Evolutionary conservation across 495 filamentous ascomycete species (phyloP).

Genomic region (Cercophora samala): DNA sequence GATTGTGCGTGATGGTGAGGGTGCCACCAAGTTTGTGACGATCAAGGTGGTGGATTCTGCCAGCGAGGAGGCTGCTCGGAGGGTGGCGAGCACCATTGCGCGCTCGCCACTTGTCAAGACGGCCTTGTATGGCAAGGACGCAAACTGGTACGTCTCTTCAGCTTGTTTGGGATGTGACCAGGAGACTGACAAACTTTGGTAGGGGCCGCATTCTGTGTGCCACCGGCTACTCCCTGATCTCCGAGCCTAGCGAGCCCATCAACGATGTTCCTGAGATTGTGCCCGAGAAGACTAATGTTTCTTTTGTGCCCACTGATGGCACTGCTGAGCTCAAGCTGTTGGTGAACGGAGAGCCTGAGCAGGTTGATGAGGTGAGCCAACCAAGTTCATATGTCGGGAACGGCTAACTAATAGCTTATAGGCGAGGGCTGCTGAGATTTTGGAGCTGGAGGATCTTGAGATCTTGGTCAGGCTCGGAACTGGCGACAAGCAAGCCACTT

Average conservation of each 20-base stretch:
- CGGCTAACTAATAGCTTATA: slow-evolving; percentile 12
- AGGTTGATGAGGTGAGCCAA: slow-evolving; percentile 68
- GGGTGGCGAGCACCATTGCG: slow-evolving; percentile 85
- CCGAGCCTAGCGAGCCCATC: slow-evolving; percentile 51
- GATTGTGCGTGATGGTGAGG: slow-evolving; percentile 93
- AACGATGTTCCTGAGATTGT: slow-evolving; percentile 61
- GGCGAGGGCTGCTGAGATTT: slow-evolving; percentile 73
- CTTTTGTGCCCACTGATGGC: slow-evolving; percentile 84
- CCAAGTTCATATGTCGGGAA: neutral
- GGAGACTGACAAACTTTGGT: slow-evolving; percentile 13
- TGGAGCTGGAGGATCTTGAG: slow-evolving; percentile 82
- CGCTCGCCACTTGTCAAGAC: slow-evolving; percentile 94
- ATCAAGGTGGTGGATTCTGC: slow-evolving; percentile 75
- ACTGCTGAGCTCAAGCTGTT: slow-evolving; percentile 76
- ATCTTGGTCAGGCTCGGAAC: slow-evolving; percentile 71
- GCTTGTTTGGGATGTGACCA: neutral
- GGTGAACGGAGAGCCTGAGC: slow-evolving; percentile 86
- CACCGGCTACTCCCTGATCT: slow-evolving; percentile 81
- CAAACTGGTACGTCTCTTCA: slow-evolving; percentile 66
- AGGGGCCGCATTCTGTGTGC: slow-evolving; percentile 90
- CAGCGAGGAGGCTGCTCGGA: slow-evolving; percentile 60
- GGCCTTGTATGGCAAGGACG: slow-evolving; percentile 92
- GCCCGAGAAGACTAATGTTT: slow-evolving; percentile 84
- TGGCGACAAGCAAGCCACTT: slow-evolving; percentile 70
- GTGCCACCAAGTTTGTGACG: slow-evolving; percentile 96